These are phyloP conservation scores for Polytolypa hystricis DNA, from an alignment of 2,329 filamentous ascomycete species.

Conservation along the genomic window DNA sequence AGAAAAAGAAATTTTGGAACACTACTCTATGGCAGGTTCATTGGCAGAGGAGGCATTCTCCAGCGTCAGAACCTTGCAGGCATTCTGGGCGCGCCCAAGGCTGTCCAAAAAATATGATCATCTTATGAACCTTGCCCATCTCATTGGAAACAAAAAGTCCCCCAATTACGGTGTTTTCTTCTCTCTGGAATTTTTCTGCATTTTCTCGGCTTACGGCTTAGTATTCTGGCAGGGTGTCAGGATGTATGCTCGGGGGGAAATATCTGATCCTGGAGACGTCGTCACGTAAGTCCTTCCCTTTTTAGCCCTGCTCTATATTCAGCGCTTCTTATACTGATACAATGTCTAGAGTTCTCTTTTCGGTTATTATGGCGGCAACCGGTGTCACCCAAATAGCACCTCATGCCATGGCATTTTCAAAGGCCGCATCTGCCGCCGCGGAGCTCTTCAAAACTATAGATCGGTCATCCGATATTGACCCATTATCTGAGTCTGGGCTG, in stretches of 20 bases:
- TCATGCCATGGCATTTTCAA: conserved; percentile 32
- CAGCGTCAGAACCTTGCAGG: conserved; percentile 37
- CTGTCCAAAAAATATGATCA: conserved; percentile 35
- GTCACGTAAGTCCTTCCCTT: conserved; percentile 14
- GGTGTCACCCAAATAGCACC: conserved; percentile 30
- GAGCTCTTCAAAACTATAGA: conserved; percentile 33
- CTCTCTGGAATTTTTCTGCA: conserved; percentile 21
- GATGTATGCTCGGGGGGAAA: conserved; percentile 16
- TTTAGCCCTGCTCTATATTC: not conserved
- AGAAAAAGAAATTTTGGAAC: conserved; percentile 18
- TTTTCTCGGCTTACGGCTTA: conserved; percentile 23
- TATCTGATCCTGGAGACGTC: conserved; percentile 17
- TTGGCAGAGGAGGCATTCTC: conserved; percentile 40
- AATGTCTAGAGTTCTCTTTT: conserved; percentile 16
- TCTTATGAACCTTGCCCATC: conserved; percentile 29
- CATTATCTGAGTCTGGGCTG: conserved; percentile 19
- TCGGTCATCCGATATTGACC: conserved; percentile 29
- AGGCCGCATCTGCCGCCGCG: conserved; percentile 29
- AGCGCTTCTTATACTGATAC: conserved; percentile 3
- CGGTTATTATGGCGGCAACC: conserved; percentile 27
- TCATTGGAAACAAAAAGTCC: conserved; percentile 19
- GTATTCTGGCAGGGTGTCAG: conserved; percentile 26
- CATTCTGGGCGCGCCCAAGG: conserved; percentile 36
- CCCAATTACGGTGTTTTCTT: conserved; percentile 21
- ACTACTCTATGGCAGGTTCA: conserved; percentile 35